These are phyloP conservation scores for Saprolegnia diclina DNA, from an alignment of 352 stramenopile species.

Conservation along the genomic window DNA sequence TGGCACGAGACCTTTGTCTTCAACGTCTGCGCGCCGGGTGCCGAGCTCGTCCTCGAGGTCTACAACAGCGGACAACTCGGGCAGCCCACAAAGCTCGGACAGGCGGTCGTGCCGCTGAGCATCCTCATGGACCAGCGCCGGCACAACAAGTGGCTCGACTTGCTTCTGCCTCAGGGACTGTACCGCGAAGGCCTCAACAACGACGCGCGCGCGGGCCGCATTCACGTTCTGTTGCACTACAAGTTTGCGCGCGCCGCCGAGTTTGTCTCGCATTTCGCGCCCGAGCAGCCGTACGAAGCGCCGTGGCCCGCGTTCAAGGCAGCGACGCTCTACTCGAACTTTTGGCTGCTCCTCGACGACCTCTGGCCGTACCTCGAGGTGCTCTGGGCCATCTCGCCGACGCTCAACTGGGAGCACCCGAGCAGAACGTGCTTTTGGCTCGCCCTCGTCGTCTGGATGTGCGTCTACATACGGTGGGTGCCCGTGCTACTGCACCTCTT, in stretches of 20 bases:
- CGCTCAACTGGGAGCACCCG: slow-evolving; percentile 79
- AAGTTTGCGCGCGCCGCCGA: slow-evolving; percentile 83
- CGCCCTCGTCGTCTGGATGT: slow-evolving; percentile 75
- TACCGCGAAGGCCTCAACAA: slow-evolving; percentile 78
- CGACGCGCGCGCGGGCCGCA: slow-evolving; percentile 64
- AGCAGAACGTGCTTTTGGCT: slow-evolving; percentile 82
- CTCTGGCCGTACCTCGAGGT: slow-evolving; percentile 83
- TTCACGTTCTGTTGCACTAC: slow-evolving; percentile 81
- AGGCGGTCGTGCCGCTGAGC: slow-evolving; percentile 61
- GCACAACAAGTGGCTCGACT: slow-evolving; percentile 84
- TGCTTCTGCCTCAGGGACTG: slow-evolving; percentile 71
- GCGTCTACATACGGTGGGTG: slow-evolving; percentile 74
- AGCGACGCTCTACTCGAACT: slow-evolving; percentile 79
- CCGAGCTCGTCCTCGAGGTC: slow-evolving; percentile 73
- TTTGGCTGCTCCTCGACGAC: slow-evolving; percentile 79
- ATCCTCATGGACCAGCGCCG: slow-evolving; percentile 81
- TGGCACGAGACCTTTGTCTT: slow-evolving; percentile 87
- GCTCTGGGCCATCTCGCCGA: slow-evolving; percentile 74
- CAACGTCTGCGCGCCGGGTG: slow-evolving; percentile 79
- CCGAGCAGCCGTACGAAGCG: slow-evolving; percentile 65
- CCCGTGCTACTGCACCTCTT: slow-evolving; percentile 71
- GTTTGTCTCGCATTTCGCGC: slow-evolving; percentile 73
- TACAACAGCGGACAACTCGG: slow-evolving; percentile 82
- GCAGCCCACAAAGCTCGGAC: slow-evolving; percentile 76
- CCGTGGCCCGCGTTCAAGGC: slow-evolving; percentile 80